phyloP scores from a whole-genome alignment of 805 yeast species.

The Cyberlindnera galapagoensis region DNA sequence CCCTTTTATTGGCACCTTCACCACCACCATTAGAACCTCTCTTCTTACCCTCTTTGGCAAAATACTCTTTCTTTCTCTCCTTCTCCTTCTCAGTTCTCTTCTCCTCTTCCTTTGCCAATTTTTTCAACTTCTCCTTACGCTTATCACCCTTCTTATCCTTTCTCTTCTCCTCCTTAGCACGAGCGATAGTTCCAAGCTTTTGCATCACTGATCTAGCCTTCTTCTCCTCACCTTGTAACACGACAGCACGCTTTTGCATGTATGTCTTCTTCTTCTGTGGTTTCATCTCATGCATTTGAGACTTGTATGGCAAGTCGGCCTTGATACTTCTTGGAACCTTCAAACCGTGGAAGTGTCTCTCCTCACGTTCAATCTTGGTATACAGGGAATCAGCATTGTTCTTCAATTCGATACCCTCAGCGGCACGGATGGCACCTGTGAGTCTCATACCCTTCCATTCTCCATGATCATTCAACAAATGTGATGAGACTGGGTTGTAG shows the following conservation, averaged over 20 bases:
- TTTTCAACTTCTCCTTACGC: conserved; percentile 69
- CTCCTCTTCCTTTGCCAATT: conserved; percentile 68
- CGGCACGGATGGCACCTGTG: conserved; percentile 91
- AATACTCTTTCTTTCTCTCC: conserved; percentile 83
- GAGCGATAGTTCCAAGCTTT: conserved; percentile 77
- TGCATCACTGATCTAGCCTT: conserved; percentile 85
- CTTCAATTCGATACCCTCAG: conserved; percentile 58
- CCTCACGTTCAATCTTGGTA: conserved; percentile 72
- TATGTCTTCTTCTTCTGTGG: conserved; percentile 82
- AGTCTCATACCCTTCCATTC: conserved; percentile 97
- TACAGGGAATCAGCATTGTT: conserved; percentile 44
- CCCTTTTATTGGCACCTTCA: conserved; percentile 25
- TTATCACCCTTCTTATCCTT: conserved; percentile 66
- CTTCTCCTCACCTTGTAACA: conserved; percentile 87
- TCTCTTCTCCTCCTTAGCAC: conserved; percentile 77
- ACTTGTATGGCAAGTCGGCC: conserved; percentile 79
- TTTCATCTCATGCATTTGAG: conserved; percentile 84
- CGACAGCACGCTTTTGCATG: conserved; percentile 87
- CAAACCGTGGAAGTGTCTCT: conserved; percentile 81
- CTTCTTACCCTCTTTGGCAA: conserved; percentile 64
- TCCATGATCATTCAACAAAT: conserved; percentile 65
- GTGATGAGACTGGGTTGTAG: conserved; percentile 93
- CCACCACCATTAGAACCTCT: conserved; percentile 34
- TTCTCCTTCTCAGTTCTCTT: conserved; percentile 65
- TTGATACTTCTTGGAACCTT: conserved; percentile 78